Percentiles rank a stretch among this genome's conserved stretches.
These are phyloP conservation scores for Athelia psychrophila DNA, from an alignment of 1,284 basidiomycete species.

Conservation along the genomic window DNA sequence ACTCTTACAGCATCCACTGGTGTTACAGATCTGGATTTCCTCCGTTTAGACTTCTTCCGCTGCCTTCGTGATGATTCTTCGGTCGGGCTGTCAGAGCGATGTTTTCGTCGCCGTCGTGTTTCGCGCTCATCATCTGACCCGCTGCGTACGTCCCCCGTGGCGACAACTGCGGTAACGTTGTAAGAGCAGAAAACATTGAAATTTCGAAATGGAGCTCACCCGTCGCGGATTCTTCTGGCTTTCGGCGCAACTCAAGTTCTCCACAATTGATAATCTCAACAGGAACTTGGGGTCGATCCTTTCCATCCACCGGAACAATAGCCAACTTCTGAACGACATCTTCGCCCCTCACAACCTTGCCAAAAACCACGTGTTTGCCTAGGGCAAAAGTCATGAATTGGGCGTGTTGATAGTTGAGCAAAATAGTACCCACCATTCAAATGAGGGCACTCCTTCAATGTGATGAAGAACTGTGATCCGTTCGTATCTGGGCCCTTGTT, in stretches of 20 bases:
- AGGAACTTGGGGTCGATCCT: constrained; percentile 67
- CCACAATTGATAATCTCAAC: constrained; percentile 82
- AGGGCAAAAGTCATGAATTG: constrained; percentile 6
- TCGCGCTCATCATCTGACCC: constrained; percentile 3
- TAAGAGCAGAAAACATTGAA: background rate
- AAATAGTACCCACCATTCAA: constrained; percentile 47
- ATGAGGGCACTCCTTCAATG: constrained; percentile 70
- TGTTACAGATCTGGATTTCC: background rate
- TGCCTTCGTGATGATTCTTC: constrained; percentile 19
- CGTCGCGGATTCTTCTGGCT: constrained; percentile 16
- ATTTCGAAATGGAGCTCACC: background rate
- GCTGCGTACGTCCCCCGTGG: background rate
- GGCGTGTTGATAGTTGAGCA: constrained; percentile 11
- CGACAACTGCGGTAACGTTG: background rate
- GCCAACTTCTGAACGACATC: constrained; percentile 56
- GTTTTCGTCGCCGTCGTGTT: constrained; percentile 27
- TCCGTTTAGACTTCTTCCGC: constrained; percentile 26
- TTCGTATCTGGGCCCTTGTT: constrained; percentile 82
- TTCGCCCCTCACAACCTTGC: constrained; percentile 58
- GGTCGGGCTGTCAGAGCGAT: constrained; percentile 13
- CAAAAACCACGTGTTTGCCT: constrained; percentile 83
- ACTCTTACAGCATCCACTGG: constrained; percentile 10
- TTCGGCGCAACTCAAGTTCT: constrained; percentile 73
- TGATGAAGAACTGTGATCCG: constrained; percentile 83
- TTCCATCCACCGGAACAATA: constrained; percentile 59